Evolutionary conservation across 2,329 filamentous ascomycete genomes (phyloP), one percentile per base, ranked within the genome.

Genomic region (Fusarium torreyae): DNA sequence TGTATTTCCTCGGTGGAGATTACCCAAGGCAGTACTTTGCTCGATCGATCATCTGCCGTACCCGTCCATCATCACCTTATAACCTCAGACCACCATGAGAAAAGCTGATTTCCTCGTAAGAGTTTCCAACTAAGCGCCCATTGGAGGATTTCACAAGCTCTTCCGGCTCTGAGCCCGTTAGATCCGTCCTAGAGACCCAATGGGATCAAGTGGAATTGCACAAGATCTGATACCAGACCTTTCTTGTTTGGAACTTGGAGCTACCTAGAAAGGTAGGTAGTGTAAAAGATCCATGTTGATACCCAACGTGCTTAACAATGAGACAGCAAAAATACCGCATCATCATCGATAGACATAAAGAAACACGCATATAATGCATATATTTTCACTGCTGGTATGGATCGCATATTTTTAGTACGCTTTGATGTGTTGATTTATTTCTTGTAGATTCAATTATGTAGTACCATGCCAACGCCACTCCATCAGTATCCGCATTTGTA

Each of bases 31-130:
- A 38, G 39, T 70, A 73, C 71, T 39, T 57, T 17, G 13, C 28
- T 39, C 11, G 33, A 39, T 54, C 40, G 20, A 63, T 60, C 48
- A n/a, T 54, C 39, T 26, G n/a, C 18, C 33, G 66, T 68, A 68
- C 66, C 28, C 51, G 26, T 52, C 40, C 20, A 44, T 42, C 55
- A 68, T 45, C 38, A 31, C 38, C 58, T 63, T 36, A 44, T 15
- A 53, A 42, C 51, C 58, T 74, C 71, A 59, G 58, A 70, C 71
- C 71, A 71, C 61, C 50, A 31, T 31, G 13, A 52, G 36, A 57
- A 46, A 38, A 31, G 36, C 49, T 36, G 39, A 52, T 53, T 53
- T 53, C 39, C 45, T 57, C 40, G 57, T 69, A 69, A 63, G 67
- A 63, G 51, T 52, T 39, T 59, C 46, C 31, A 40, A 22, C 36